Evolutionary conservation across 2,329 filamentous ascomycete species (phyloP).

Genomic region (Calonectria multiphialidica): DNA sequence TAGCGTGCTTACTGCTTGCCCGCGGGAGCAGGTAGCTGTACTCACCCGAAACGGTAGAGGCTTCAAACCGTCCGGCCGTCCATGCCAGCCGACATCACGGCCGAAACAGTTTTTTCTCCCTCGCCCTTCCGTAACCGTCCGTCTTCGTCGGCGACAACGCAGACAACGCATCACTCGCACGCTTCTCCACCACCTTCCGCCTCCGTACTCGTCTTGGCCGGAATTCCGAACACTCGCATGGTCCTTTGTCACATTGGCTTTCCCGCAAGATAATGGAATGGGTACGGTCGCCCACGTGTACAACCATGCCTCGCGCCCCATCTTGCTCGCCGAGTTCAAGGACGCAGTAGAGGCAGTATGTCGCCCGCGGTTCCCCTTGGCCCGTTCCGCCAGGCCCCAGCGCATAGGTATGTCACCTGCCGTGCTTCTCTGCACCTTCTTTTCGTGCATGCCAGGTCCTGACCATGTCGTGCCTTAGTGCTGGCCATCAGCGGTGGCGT

Average conservation of each 20-base stretch:
- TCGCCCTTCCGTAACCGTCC: conserved; percentile 10
- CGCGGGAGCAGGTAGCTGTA: background rate
- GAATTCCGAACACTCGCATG: conserved; percentile 19
- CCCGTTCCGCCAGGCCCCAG: conserved; percentile 49
- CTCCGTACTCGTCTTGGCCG: background rate
- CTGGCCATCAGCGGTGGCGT: conserved; percentile 92
- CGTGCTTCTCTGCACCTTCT: background rate
- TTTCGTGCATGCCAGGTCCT: background rate
- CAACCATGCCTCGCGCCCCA: conserved; percentile 53
- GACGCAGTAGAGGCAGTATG: conserved; percentile 64
- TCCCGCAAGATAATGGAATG: conserved; percentile 50
- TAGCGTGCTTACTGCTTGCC: background rate
- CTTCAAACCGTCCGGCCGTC: conserved; percentile 15
- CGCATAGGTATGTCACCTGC: conserved; percentile 55
- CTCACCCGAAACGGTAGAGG: conserved; percentile 11
- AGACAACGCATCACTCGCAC: conserved; percentile 20
- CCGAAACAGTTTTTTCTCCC: conserved; percentile 11
- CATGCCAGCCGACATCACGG: conserved; percentile 14
- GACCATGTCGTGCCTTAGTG: conserved; percentile 54
- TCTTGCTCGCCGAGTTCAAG: conserved; percentile 52
- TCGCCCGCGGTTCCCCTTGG: conserved; percentile 61
- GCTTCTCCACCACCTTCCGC: conserved; percentile 16
- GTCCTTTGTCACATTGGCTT: conserved; percentile 33
- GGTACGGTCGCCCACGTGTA: conserved; percentile 47
- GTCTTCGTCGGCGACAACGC: conserved; percentile 19